Evolutionary conservation across 768 basidiomycete species (phyloP).

Genomic region (Mycena galopus): DNA sequence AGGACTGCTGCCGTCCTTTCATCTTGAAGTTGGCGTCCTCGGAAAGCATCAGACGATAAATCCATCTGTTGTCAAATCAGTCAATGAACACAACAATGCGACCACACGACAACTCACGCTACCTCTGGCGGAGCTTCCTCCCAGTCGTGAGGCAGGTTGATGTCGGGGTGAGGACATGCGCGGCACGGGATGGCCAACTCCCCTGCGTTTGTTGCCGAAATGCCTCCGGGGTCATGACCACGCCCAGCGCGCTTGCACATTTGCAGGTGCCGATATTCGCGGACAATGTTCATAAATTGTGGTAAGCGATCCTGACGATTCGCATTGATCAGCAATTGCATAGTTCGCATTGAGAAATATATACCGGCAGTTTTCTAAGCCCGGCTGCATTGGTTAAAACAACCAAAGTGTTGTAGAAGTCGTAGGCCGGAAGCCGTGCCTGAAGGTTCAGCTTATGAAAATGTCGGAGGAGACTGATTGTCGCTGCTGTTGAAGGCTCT

Average conservation of each 20-base stretch:
- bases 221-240: background rate
- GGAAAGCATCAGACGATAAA: conserved; percentile 28
- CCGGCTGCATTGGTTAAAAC: background rate
- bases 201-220: background rate
- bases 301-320: background rate
- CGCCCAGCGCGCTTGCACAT: background rate
- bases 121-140: background rate
- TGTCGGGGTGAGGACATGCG: background rate
- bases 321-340: no score
- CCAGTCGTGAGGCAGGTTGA: conserved; percentile 13
- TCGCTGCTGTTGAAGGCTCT: background rate
- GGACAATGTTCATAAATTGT: background rate
- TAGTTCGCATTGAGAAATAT: no score
- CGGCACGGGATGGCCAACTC: conserved; percentile 24
- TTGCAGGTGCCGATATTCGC: background rate
- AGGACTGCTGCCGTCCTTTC: conserved; percentile 5
- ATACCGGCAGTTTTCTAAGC: background rate
- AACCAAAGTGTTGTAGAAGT: background rate
- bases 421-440: background rate
- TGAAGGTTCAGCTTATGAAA: background rate
- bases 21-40: conserved; percentile 39
- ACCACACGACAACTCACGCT: background rate
- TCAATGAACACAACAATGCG: background rate
- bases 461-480: background rate
- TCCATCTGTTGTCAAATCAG: conserved; percentile 17